Conservation (phyloP, 495 filamentous ascomycete genomes). For the Penicillium flavigenum region DNA sequence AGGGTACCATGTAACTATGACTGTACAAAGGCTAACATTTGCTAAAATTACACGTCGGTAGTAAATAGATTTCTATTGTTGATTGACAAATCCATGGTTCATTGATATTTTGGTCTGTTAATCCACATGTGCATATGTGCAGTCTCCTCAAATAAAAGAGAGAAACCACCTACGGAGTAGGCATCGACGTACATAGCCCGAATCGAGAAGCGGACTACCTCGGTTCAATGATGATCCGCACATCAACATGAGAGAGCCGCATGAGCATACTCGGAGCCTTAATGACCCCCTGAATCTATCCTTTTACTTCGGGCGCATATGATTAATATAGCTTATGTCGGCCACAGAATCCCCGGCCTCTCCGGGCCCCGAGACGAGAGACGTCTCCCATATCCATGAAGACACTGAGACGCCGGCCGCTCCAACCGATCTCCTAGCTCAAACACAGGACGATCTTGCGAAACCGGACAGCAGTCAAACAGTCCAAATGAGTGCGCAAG, state of each 20-base stretch:
- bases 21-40: neutral
- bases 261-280: constrained; percentile 10
- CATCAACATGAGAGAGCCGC: constrained; percentile 31
- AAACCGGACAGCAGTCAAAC: constrained; percentile 13
- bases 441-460: constrained; percentile 27
- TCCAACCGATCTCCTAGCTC: constrained; percentile 16
- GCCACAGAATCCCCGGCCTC: constrained; percentile 29
- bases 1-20: neutral
- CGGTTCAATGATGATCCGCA: constrained; percentile 32
- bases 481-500: constrained; percentile 20
- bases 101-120: neutral
- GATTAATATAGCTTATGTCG: constrained; percentile 42
- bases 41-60: neutral
- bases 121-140: no score
- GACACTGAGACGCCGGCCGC: constrained; percentile 14
- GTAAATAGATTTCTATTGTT: neutral
- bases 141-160: neutral
- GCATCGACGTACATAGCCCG: neutral
- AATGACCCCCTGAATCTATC: constrained; percentile 36
- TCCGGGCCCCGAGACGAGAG: constrained; percentile 31
- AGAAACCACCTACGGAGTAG: neutral
- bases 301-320: constrained; percentile 56
- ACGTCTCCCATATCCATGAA: constrained; percentile 24
- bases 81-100: neutral
- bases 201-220: constrained; percentile 14